phyloP scores from a whole-genome alignment of 2,329 filamentous ascomycete genomes.

The Cladosporium sp. region DNA sequence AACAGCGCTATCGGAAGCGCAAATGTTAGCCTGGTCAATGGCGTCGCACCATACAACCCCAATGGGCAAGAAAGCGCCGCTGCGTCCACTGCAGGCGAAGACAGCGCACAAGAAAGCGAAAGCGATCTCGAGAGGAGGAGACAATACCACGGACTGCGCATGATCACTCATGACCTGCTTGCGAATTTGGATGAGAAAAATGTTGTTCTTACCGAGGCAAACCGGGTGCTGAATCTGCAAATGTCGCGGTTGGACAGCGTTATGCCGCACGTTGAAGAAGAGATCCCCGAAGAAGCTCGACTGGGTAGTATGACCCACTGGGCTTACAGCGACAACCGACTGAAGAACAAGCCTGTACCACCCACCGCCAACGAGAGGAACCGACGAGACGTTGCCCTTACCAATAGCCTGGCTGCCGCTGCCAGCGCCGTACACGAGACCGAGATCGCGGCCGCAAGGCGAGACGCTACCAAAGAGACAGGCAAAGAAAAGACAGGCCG shows the following conservation, averaged over 20 bases:
- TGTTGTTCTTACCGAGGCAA: slow-evolving; percentile 89
- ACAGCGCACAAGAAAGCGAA: slow-evolving; percentile 30
- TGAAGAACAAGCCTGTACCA: slow-evolving; percentile 42
- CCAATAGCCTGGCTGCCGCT: slow-evolving; percentile 64
- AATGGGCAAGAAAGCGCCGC: slow-evolving; percentile 20
- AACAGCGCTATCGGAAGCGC: slow-evolving; percentile 36
- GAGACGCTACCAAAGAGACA: slow-evolving; percentile 73
- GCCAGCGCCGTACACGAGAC: slow-evolving; percentile 73
- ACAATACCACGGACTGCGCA: slow-evolving; percentile 68
- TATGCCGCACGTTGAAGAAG: slow-evolving; percentile 78
- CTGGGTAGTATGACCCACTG: slow-evolving; percentile 89
- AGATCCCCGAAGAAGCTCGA: slow-evolving; percentile 93
- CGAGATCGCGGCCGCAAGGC: slow-evolving; percentile 74
- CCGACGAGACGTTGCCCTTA: slow-evolving; percentile 72
- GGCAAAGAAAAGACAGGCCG: slow-evolving; percentile 63
- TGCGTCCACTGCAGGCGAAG: slow-evolving; percentile 25
- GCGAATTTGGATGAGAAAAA: slow-evolving; percentile 96
- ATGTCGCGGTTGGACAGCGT: slow-evolving; percentile 80
- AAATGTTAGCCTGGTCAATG: slow-evolving; percentile 37
- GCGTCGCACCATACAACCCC: slow-evolving; percentile 21
- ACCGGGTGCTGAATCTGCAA: slow-evolving; percentile 82
- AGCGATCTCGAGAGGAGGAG: slow-evolving; percentile 46
- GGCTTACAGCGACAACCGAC: slow-evolving; percentile 82
- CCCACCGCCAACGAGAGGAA: slow-evolving; percentile 64
- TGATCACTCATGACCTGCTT: slow-evolving; percentile 78